Evolutionary conservation across 208 protist species (phyloP).

Genomic region (Leishmania turanica): DNA sequence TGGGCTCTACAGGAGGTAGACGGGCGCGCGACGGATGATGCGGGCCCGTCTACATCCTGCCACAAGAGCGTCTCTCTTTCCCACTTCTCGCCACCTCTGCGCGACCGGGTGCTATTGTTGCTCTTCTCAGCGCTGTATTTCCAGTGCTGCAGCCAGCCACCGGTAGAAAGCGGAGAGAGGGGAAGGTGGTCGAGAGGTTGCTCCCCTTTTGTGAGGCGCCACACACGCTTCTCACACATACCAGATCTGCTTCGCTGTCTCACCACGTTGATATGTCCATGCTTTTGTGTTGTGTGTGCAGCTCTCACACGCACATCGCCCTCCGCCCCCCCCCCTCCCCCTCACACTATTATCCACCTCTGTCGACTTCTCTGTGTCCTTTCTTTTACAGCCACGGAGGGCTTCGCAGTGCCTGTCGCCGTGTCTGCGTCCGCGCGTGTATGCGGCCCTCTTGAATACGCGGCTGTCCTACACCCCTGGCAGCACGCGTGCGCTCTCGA

Average conservation of each 20-base stretch:
- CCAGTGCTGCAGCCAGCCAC: background rate
- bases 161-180: background rate
- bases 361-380: background rate
- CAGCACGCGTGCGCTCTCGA: background rate
- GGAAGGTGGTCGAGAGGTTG: background rate
- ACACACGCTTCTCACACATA: background rate
- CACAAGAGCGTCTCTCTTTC: background rate
- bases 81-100: background rate
- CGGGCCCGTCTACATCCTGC: background rate
- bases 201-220: background rate
- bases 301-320: background rate
- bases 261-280: background rate
- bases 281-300: background rate
- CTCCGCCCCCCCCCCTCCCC: background rate
- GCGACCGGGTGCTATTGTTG: too few relatives aligned
- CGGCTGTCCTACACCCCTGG: slow-evolving; percentile 5
- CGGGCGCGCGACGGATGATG: background rate
- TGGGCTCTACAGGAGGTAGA: background rate
- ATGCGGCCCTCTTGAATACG: slow-evolving; percentile 27
- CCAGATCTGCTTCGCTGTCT: background rate
- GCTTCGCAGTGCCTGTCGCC: background rate
- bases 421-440: slow-evolving; percentile 3
- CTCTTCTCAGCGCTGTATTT: background rate
- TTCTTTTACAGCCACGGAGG: background rate
- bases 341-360: background rate